phyloP scores from a whole-genome alignment of 768 basidiomycete genomes.

The Brasilioporus rufonigricans region DNA sequence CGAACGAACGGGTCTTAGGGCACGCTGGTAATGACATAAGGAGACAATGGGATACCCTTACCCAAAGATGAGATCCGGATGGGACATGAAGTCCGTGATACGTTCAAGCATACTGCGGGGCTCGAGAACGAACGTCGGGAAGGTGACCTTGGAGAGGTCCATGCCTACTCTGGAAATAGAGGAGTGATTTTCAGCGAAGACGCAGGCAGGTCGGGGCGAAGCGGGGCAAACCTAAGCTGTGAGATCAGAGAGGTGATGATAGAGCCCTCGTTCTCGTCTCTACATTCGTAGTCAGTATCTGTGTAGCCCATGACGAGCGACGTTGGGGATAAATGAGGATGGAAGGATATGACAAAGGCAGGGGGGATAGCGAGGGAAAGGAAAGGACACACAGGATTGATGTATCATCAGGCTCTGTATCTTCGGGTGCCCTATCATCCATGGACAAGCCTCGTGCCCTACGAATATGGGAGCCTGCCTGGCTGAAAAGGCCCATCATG shows the following conservation, averaged over 20 bases:
- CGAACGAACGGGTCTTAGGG: slow-evolving; percentile 22
- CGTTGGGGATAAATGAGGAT: background rate
- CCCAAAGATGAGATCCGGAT: slow-evolving; percentile 97
- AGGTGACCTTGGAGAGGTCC: slow-evolving; percentile 94
- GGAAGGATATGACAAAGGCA: slow-evolving; percentile 26
- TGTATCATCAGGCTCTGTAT: slow-evolving; percentile 86
- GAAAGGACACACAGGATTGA: slow-evolving; percentile 71
- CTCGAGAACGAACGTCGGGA: slow-evolving; percentile 94
- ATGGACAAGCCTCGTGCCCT: slow-evolving; percentile 67
- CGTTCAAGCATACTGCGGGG: slow-evolving; percentile 97
- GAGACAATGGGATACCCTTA: slow-evolving; percentile 37
- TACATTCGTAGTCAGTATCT: slow-evolving; percentile 40
- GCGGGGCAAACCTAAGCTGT: slow-evolving; percentile 66
- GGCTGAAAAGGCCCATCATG: slow-evolving; percentile 82
- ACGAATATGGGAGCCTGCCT: slow-evolving; percentile 60
- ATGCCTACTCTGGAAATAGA: slow-evolving; percentile 72
- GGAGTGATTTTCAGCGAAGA: slow-evolving; percentile 9
- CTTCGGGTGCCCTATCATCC: slow-evolving; percentile 72
- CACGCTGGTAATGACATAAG: slow-evolving; percentile 14
- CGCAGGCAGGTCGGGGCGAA: background rate
- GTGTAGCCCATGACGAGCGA: slow-evolving; percentile 28
- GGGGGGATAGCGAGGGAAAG: slow-evolving; percentile 21
- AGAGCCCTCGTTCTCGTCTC: slow-evolving; percentile 93
- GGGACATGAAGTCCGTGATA: slow-evolving; percentile 99
- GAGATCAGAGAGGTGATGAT: slow-evolving; percentile 85